These are phyloP conservation scores for Fragaria nilgerrensis DNA, from an alignment of 306 rosid species.

Conservation along the genomic window DNA sequence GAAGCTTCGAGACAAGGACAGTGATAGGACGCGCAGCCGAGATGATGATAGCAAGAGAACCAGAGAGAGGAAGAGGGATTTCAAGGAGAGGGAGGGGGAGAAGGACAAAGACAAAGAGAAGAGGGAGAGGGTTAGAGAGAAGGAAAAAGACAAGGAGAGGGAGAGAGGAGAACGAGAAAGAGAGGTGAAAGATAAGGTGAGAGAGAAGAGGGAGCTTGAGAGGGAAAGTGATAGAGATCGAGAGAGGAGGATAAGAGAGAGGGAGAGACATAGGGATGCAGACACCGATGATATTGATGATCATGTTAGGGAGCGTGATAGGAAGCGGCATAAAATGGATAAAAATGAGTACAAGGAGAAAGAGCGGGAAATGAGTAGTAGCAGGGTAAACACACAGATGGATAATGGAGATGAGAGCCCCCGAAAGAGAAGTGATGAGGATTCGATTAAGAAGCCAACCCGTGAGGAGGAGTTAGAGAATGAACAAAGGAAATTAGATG, in stretches of 20 bases:
- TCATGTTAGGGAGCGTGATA: conserved; percentile 50
- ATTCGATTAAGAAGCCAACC: conserved; percentile 44
- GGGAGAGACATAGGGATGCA: conserved; percentile 60
- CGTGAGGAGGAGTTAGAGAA: conserved; percentile 81
- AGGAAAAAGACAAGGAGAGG: not conserved
- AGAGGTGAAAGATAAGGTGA: conserved; percentile 14
- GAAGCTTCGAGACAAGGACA: conserved; percentile 40
- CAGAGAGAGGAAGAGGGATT: conserved; percentile 25
- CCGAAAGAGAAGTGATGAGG: conserved; percentile 44
- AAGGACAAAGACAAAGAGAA: conserved; percentile 17
- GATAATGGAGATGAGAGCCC: conserved; percentile 59
- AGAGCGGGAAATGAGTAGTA: conserved; percentile 46
- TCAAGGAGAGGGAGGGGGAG: conserved; percentile 36
- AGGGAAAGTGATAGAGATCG: conserved; percentile 34
- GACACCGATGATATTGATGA: conserved; percentile 60
- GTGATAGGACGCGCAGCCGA: conserved; percentile 2
- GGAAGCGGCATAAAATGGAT: conserved; percentile 64
- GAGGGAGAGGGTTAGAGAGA: not conserved
- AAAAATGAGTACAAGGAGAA: conserved; percentile 52
- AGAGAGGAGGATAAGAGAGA: conserved; percentile 43
- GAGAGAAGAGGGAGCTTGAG: conserved; percentile 19
- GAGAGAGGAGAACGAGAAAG: conserved; percentile 9
- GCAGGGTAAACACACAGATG: conserved; percentile 45
- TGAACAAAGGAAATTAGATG: conserved; percentile 77
- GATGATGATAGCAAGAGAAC: conserved; percentile 18